phyloP scores from a whole-genome alignment of 352 stramenopile species.

The Phytophthora multivora region DNA sequence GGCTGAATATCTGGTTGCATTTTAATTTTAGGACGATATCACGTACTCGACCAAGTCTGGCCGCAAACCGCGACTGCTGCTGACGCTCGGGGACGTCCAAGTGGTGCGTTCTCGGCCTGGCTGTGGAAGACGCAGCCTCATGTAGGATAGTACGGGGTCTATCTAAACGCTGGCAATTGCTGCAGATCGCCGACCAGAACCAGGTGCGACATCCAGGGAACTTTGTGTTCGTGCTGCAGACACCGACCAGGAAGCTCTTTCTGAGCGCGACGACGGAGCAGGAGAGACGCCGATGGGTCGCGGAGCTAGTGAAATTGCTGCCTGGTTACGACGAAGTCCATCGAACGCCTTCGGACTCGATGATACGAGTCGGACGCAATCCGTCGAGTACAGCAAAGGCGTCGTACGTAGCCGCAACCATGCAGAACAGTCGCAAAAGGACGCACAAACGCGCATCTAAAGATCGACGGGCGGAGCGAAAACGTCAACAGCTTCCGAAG shows the following conservation, averaged over 20 bases:
- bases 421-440: conserved; percentile 28
- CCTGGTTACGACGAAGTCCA: conserved; percentile 20
- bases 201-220: conserved; percentile 73
- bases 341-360: conserved; percentile 24
- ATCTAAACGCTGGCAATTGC: neutral
- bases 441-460: conserved; percentile 54
- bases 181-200: conserved; percentile 86
- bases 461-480: conserved; percentile 65
- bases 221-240: conserved; percentile 79
- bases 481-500: conserved; percentile 62
- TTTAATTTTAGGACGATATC: conserved; percentile 54
- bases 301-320: conserved; percentile 54
- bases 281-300: conserved; percentile 69
- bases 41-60: conserved; percentile 85
- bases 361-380: conserved; percentile 38
- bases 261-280: conserved; percentile 81
- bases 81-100: conserved; percentile 55
- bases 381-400: conserved; percentile 46
- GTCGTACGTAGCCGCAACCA: conserved; percentile 15
- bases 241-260: conserved; percentile 51
- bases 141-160: neutral
- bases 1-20: neutral
- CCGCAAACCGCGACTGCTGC: conserved; percentile 63
- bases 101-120: conserved; percentile 46
- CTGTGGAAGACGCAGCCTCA: neutral